phyloP scores from a whole-genome alignment of 2,329 filamentous ascomycete species.

The Rutstroemia sp. region DNA sequence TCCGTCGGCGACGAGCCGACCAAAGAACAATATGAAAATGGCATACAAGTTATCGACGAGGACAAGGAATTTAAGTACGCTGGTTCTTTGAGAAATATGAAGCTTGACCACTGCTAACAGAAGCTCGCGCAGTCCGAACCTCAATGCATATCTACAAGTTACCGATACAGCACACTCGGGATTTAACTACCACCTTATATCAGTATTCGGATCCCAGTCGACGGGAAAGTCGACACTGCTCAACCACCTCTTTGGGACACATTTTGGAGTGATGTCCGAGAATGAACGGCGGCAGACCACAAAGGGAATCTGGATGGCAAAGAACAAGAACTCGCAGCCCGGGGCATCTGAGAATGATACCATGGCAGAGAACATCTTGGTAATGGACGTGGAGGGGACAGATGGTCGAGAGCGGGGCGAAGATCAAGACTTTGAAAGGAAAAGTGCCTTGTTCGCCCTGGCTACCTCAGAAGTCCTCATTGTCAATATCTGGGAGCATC shows the following conservation, averaged over 20 bases:
- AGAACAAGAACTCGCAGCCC: constrained; percentile 67
- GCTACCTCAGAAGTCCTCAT: constrained; percentile 97
- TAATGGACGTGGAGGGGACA: constrained; percentile 98
- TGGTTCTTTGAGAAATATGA: neutral
- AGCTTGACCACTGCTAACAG: constrained; percentile 13
- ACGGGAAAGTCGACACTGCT: constrained; percentile 97
- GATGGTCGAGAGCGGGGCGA: constrained; percentile 94
- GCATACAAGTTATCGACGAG: constrained; percentile 94
- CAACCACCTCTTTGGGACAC: constrained; percentile 90
- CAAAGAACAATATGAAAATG: constrained; percentile 73
- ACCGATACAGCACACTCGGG: constrained; percentile 79
- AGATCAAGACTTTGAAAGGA: constrained; percentile 97
- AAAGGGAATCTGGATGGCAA: constrained; percentile 99
- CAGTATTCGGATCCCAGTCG: constrained; percentile 96
- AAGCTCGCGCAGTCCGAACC: constrained; percentile 49
- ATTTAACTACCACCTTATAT: constrained; percentile 99
- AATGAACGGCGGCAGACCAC: constrained; percentile 90
- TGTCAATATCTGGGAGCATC: constrained; percentile 99
- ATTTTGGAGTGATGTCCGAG: constrained; percentile 98
- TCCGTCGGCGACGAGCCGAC: constrained; percentile 59
- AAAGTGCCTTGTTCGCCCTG: constrained; percentile 93
- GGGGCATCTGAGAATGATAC: constrained; percentile 39
- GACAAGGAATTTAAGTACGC: constrained; percentile 93
- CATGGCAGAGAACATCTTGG: constrained; percentile 96
- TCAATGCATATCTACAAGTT: constrained; percentile 74